Evolutionary conservation across 768 basidiomycete species (phyloP).

Genomic region (Fistulinella prunicolor): DNA sequence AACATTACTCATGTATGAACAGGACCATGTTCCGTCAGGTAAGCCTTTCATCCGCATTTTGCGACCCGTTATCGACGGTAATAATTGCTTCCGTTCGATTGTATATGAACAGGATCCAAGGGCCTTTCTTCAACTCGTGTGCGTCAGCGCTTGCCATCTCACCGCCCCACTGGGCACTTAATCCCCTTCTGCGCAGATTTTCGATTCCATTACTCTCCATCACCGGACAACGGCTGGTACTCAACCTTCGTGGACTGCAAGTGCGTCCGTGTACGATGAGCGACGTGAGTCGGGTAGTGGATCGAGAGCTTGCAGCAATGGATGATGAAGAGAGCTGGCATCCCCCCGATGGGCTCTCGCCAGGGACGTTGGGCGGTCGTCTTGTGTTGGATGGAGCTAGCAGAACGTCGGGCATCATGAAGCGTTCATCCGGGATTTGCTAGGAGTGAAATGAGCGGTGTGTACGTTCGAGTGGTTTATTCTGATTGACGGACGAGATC

Average conservation of each 20-base stretch:
- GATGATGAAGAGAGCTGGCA: neutral
- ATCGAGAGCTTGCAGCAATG: conserved; percentile 6
- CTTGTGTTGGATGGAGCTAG: too few species aligned
- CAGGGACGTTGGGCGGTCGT: too few species aligned
- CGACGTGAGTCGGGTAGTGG: conserved; percentile 7
- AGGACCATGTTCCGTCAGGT: conserved; percentile 8
- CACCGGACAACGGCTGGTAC: conserved; percentile 18
- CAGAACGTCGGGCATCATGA: too few species aligned
- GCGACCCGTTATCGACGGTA: too few species aligned
- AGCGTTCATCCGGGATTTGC: too few species aligned
- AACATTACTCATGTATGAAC: neutral
- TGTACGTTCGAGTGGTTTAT: too few species aligned
- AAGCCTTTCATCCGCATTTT: neutral
- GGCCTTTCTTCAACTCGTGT: conserved; percentile 9
- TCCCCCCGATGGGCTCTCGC: too few species aligned
- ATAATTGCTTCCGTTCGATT: neutral
- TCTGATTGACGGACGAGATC: too few species aligned
- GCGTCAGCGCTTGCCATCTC: neutral
- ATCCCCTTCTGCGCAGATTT: conserved; percentile 4
- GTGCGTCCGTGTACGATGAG: conserved; percentile 1
- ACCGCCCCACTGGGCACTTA: neutral
- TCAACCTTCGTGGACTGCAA: conserved; percentile 15
- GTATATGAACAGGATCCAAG: conserved; percentile 3
- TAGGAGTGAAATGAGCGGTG: too few species aligned
- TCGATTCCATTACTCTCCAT: conserved; percentile 14